Conservation (phyloP, 1,284 basidiomycete species). For the Acaromyces ingoldii region DNA sequence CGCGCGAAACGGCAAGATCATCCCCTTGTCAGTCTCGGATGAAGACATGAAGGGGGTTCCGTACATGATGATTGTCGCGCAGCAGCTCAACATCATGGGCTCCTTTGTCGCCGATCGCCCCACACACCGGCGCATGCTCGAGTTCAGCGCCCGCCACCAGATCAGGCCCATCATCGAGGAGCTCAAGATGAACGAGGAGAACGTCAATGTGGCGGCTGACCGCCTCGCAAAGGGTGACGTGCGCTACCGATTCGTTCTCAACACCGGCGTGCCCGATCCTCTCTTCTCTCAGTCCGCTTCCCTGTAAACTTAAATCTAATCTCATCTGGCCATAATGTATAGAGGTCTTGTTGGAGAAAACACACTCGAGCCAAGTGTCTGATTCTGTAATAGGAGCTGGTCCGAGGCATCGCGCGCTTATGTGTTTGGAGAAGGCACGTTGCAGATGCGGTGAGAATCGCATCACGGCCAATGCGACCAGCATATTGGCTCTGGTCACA, state of each 20-base stretch:
- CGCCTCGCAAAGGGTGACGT: conserved; percentile 44
- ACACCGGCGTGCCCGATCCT: neutral
- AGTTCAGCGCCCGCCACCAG: conserved; percentile 31
- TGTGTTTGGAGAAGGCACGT: too few species aligned
- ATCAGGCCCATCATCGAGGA: conserved; percentile 43
- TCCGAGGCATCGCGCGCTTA: too few species aligned
- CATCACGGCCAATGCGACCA: too few species aligned
- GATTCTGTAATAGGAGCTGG: too few species aligned
- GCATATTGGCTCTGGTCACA: too few species aligned
- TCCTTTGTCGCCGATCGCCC: conserved; percentile 34
- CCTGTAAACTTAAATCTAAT: neutral
- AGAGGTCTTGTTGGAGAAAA: too few species aligned
- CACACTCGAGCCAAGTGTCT: too few species aligned
- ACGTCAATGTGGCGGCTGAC: conserved; percentile 37
- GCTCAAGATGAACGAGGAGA: conserved; percentile 44
- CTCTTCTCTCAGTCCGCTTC: neutral
- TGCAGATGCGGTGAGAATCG: too few species aligned
- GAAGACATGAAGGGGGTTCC: conserved; percentile 17
- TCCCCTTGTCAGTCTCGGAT: conserved; percentile 38
- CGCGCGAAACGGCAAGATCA: conserved; percentile 29
- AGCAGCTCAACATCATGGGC: conserved; percentile 36
- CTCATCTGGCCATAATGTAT: too few species aligned
- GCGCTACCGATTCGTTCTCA: conserved; percentile 43
- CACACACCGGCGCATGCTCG: neutral
- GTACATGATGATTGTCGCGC: conserved; percentile 37